Base-by-base conservation (phyloP, 2,329 filamentous ascomycete genomes). In the Fusarium nanum region DNA sequence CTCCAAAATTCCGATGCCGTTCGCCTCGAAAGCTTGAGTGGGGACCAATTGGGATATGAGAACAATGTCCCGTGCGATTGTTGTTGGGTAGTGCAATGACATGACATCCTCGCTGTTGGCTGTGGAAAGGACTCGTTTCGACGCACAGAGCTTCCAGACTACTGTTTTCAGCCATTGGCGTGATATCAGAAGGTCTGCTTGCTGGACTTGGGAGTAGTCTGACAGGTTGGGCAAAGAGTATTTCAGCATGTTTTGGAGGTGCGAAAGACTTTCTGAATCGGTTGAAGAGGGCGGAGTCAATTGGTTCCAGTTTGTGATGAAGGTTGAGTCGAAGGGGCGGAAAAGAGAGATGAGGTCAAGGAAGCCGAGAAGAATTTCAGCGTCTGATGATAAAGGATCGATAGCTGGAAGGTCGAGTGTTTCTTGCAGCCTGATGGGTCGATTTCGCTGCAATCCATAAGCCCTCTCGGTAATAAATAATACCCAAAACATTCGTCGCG, bases 401-500 rank as follows among this genome's bases (percentile, higher is more conserved):
- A 72, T 50, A 1, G 27, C 40, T 1, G 78, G 78, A 0, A 79
- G 68, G 2, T 64, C 54, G 4, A 79, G 20, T 0, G 70, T 72
- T 5, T 52, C 54, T 12, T 77, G 63, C 2, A 79, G 49, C 13
- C 76, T 76, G 5, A 78, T 58, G 0, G 77, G 76, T 4, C 76
- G 60, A n/a, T 79, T 73, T 3, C 78, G 64, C 28, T 79, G 77
- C 0, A 79, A 14, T 0, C 77, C 77, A 18, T 76, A 79, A 13
- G 75, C 78, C 16, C 78, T 64, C 27, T 79, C 78, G 0, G 78
- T 79, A 16, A 79, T 73, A 46, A 78, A 79, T 1, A 79, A 53
- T 0, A 79, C 75, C 75, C 75, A 76, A 13, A 75, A 75, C 54
- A 75, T 74, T 0, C 76, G 60, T 5, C 76, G 73, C 4, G 72